Base-by-base conservation (phyloP, 2,329 filamentous ascomycete species). In the Arthroderma uncinatum region DNA sequence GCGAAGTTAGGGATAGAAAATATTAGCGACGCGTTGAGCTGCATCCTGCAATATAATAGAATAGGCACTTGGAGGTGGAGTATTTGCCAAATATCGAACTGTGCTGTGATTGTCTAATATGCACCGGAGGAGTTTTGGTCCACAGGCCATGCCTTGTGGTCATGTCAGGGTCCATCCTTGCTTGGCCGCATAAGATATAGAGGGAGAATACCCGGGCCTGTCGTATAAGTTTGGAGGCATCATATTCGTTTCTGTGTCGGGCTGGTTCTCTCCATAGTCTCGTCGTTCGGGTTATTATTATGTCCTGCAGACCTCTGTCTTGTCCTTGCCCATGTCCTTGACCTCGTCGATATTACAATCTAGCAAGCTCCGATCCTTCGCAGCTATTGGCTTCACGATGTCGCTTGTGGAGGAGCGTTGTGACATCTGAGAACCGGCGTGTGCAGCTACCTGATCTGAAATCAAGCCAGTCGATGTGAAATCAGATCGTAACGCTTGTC, bases 21-120 rank as follows among this genome's bases (percentile, higher is more conserved):
- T 48, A 48, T 48, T 48, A 48, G 44, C 44, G 44, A 48, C 19
- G 12, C n/a, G n/a, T n/a, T n/a, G n/a, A n/a, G n/a, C n/a, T n/a
- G n/a, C n/a, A n/a, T n/a, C n/a, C n/a, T n/a, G n/a, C n/a, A n/a
- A n/a, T n/a, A n/a, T n/a, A n/a, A n/a, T n/a, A n/a, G n/a, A n/a
- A n/a, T n/a, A n/a, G n/a, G n/a, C n/a, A n/a, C n/a, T n/a, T n/a
- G n/a, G n/a, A n/a, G n/a, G n/a, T n/a, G n/a, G n/a, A n/a, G n/a
- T n/a, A n/a, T n/a, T n/a, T n/a, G n/a, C n/a, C n/a, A n/a, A n/a
- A n/a, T n/a, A n/a, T n/a, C n/a, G n/a, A n/a, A n/a, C n/a, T n/a
- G n/a, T n/a, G n/a, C n/a, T n/a, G n/a, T n/a, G n/a, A n/a, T n/a
- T n/a, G n/a, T n/a, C n/a, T n/a, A n/a, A n/a, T n/a, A n/a, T n/a